A percentile compares a stretch with the other conserved stretches of the same genome.
phyloP scores from a whole-genome alignment of 768 basidiomycete genomes.

The Lentinus brumalis region DNA sequence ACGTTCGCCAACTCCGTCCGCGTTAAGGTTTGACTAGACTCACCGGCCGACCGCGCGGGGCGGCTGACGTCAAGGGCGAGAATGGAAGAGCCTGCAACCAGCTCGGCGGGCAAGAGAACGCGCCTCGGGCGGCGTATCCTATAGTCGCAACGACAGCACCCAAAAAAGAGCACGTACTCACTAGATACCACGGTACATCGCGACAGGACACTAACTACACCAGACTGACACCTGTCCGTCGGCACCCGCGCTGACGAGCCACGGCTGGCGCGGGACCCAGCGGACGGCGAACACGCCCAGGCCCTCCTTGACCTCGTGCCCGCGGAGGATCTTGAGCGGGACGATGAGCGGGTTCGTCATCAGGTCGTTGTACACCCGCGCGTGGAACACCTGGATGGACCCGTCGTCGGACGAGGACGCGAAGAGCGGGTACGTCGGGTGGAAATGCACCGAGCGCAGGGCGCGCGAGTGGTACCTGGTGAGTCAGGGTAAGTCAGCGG shows the following conservation, averaged over 20 bases:
- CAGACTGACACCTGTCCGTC: constrained; percentile 89
- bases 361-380: constrained; percentile 90
- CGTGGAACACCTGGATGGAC: constrained; percentile 95
- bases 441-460: constrained; percentile 91
- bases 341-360: constrained; percentile 98
- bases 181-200: not conserved
- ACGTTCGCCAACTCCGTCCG: too few species aligned
- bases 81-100: too few species aligned
- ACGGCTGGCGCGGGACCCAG: constrained; percentile 90
- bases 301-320: constrained; percentile 83
- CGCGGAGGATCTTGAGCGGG: constrained; percentile 92
- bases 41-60: not conserved
- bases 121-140: too few species aligned
- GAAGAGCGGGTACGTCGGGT: constrained; percentile 93
- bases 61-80: too few species aligned
- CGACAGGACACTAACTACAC: constrained; percentile 58
- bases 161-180: not conserved
- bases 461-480: constrained; percentile 90
- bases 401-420: constrained; percentile 97
- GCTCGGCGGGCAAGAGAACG: too few species aligned
- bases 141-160: too few species aligned
- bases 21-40: not conserved
- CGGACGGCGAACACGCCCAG: constrained; percentile 89
- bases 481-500: not conserved
- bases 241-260: constrained; percentile 91